These are phyloP conservation scores for Helenozyma baotianmanensis DNA, from an alignment of 805 yeast species.

Conservation along the genomic window DNA sequence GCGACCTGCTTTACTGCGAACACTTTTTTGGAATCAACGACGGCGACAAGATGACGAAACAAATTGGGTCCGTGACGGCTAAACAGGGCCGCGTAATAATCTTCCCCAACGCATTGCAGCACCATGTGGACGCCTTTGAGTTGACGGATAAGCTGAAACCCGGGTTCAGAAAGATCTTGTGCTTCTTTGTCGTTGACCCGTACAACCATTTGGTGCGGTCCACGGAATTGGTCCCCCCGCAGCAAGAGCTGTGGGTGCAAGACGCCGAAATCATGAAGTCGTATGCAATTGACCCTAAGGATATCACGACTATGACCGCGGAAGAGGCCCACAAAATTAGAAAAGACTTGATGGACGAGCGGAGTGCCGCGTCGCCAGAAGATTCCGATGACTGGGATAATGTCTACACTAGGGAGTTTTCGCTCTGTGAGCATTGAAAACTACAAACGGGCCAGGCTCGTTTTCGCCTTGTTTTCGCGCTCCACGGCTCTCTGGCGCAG, in stretches of 20 bases:
- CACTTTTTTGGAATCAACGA: conserved; percentile 27
- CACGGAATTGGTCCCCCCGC: conserved; percentile 34
- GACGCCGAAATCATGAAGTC: conserved; percentile 7
- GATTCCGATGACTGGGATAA: conserved; percentile 11
- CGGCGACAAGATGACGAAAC: conserved; percentile 20
- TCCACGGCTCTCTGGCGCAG: conserved; percentile 5
- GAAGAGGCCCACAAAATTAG: conserved; percentile 25
- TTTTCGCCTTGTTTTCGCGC: conserved; percentile 4
- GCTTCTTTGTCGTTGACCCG: conserved; percentile 39
- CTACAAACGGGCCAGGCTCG: conserved; percentile 9
- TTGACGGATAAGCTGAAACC: conserved; percentile 30
- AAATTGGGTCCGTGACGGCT: conserved; percentile 24
- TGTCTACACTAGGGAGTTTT: conserved; percentile 15
- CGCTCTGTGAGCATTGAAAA: conserved; percentile 31
- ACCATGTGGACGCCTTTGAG: conserved; percentile 36
- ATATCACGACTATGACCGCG: conserved; percentile 5
- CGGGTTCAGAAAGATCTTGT: conserved; percentile 37
- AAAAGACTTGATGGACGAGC: conserved; percentile 29
- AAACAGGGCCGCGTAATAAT: conserved; percentile 26
- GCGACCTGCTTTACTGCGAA: conserved; percentile 22
- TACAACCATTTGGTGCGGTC: conserved; percentile 22
- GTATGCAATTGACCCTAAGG: not conserved
- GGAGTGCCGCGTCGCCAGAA: conserved; percentile 13
- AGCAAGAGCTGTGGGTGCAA: conserved; percentile 32
- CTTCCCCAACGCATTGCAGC: conserved; percentile 38